Evolutionary conservation across 2,329 filamentous ascomycete species (phyloP), one percentile per base, ranked within the genome.

Genomic region (Ophiostoma quercus): DNA sequence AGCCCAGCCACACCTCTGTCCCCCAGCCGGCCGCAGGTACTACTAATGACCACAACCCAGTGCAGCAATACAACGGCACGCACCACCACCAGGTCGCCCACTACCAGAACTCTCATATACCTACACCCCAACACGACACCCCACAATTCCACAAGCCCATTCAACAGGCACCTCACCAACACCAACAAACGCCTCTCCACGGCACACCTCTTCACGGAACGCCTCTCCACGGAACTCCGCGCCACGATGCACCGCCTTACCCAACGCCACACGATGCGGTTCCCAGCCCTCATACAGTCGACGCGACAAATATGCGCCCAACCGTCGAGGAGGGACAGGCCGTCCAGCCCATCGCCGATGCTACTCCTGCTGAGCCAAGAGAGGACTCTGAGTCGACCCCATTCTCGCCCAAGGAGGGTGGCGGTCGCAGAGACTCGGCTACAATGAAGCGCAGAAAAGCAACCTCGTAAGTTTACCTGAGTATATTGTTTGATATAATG

Each of bases 381-480:
- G 62, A 65, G 8, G 62, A 65, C 16, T 65, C 62, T 0, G 62
- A 65, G n/a, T 37, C 62, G 8, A 65, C 62, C 8, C 62, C 62
- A 14, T 39, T 65, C 12, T 65, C 62, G 16, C 62, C 62, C 19
- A 39, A 39, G 19, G 32, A 22, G 11, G 1, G 16, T 5, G 19
- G 19, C 62, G 22, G 19, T 39, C 32, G 62, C 32, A 39, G 34
- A 41, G 16, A 39, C 19, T 65, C 62, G 19, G 34, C 34, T 22
- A 39, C 62, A 22, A 39, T 39, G 34, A 65, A 65, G 34, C 62
- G 62, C 34, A 39, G 62, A 22, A 65, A 65, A 39, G 62, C 62
- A 39, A 65, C 62, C 9, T 65, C 62, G 62, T 65, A 65, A n/a
- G 62, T 65, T 7, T 19, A 25, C 25, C 9, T 22, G 3, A 4